Evolutionary conservation across 192 early-diverging fungal species (phyloP).

Genomic region (Geranomyces michiganensis): DNA sequence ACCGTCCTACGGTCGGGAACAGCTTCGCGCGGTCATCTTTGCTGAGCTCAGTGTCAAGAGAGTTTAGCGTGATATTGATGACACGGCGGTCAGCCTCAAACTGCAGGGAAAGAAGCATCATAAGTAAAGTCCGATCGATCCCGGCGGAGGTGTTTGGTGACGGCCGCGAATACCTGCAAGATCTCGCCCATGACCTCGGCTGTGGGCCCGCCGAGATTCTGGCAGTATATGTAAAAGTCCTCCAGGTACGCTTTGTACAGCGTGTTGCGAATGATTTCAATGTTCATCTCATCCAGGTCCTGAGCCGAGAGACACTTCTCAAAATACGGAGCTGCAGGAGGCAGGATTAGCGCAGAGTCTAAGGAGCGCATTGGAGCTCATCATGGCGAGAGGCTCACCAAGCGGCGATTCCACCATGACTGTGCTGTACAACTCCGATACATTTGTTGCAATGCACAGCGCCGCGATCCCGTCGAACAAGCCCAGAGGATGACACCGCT

Average conservation of each 20-base stretch:
- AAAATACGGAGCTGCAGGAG: conserved; percentile 85
- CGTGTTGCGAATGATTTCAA: conserved; percentile 99
- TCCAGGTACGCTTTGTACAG: conserved; percentile 98
- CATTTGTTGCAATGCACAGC: conserved; percentile 95
- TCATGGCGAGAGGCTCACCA: conserved; percentile 46
- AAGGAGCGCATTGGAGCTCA: too few relatives aligned
- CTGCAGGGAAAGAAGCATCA: conserved; percentile 37
- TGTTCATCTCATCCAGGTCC: conserved; percentile 99
- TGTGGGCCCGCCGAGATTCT: conserved; percentile 78
- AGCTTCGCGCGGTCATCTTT: conserved; percentile 97
- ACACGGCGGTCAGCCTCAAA: conserved; percentile 98
- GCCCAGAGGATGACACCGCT: conserved; percentile 96
- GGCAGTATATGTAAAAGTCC: conserved; percentile 94
- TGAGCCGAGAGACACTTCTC: conserved; percentile 94
- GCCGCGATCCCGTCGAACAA: conserved; percentile 98
- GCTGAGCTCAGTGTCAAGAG: conserved; percentile 93
- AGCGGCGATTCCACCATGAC: conserved; percentile 96
- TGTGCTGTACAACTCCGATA: conserved; percentile 92
- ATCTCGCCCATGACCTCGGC: conserved; percentile 93
- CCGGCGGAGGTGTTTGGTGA: too few relatives aligned
- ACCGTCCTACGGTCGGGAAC: conserved; percentile 85
- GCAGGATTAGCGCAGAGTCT: neutral
- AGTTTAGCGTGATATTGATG: conserved; percentile 99
- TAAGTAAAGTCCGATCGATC: neutral
- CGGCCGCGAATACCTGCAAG: conserved; percentile 62